A percentile compares a stretch with the other conserved stretches of the same genome.
These are phyloP conservation scores for Colletotrichum tropicale DNA, from an alignment of 2,329 filamentous ascomycete species.

Conservation along the genomic window DNA sequence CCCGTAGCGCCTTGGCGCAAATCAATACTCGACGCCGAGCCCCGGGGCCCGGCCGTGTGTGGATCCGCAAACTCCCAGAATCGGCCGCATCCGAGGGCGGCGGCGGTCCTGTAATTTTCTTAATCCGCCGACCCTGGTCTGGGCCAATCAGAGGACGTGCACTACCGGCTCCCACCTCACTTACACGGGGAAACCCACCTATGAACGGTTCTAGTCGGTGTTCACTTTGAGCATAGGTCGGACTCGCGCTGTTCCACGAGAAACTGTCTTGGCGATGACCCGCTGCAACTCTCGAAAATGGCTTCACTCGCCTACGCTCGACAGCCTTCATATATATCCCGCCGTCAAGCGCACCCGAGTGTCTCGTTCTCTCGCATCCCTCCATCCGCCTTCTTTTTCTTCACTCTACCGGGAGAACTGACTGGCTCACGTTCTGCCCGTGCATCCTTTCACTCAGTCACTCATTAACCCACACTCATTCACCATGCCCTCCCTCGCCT, in stretches of 20 bases:
- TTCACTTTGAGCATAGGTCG: background rate
- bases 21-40: background rate
- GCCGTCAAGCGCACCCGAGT: background rate
- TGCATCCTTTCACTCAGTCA: background rate
- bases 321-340: background rate
- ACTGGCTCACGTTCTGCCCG: background rate
- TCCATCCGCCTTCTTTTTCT: background rate
- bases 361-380: background rate
- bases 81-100: background rate
- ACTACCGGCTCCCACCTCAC: background rate
- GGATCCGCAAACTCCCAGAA: background rate
- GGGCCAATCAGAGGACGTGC: background rate
- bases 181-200: background rate
- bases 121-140: background rate
- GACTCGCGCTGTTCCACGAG: background rate
- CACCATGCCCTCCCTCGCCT: constrained; percentile 26
- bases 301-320: background rate
- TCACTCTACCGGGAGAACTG: background rate
- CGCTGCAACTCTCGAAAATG: background rate
- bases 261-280: background rate
- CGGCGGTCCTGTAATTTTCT: background rate
- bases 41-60: background rate
- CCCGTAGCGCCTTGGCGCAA: constrained; percentile 3
- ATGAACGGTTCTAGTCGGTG: background rate
- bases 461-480: background rate